Evolutionary conservation across 306 rosid species (phyloP).

Genomic region (Pterocarpus santalinus): DNA sequence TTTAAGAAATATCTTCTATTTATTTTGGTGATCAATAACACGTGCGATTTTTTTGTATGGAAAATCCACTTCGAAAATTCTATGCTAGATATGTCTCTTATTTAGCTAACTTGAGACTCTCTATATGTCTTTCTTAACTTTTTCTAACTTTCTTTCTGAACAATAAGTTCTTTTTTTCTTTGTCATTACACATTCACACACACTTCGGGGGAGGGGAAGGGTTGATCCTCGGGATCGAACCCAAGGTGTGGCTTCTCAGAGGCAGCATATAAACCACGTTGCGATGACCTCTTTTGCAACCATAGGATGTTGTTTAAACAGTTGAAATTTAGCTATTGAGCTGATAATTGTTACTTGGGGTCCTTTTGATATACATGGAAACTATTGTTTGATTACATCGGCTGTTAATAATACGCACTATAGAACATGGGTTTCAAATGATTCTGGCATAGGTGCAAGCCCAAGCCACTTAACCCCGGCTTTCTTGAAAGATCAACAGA

Average conservation of each 20-base stretch:
- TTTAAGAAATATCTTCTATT: background rate
- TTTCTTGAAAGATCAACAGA: no score
- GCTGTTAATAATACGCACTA: no score
- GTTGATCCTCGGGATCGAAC: no score
- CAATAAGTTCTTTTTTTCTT: background rate
- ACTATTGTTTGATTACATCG: background rate
- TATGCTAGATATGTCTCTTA: background rate
- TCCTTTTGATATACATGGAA: background rate
- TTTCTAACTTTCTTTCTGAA: background rate
- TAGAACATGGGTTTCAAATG: no score
- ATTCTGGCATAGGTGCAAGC: no score
- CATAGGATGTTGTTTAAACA: background rate
- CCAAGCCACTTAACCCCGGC: no score
- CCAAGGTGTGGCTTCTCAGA: no score
- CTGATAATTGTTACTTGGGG: background rate
- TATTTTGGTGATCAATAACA: background rate
- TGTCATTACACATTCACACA: no score
- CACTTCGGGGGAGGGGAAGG: no score
- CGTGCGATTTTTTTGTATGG: background rate
- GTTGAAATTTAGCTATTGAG: background rate
- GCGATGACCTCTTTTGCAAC: no score
- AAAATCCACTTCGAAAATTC: background rate
- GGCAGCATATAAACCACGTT: no score
- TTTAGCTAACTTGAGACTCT: background rate
- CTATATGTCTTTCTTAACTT: background rate